phyloP scores from a whole-genome alignment of 441 rosid species.

The Gossypium schwendimanii region DNA sequence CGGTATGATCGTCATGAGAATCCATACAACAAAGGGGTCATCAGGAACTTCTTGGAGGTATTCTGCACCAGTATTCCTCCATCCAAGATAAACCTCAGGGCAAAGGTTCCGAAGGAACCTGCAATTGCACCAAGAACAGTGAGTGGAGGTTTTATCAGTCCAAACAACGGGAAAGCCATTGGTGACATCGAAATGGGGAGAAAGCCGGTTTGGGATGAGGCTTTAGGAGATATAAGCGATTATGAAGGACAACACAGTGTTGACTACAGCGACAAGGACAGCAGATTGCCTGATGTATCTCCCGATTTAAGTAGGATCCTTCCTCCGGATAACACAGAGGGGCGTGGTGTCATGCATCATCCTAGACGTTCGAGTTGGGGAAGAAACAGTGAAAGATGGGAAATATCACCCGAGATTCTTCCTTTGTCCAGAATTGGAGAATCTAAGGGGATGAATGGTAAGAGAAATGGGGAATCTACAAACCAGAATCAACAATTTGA shows the following conservation, averaged over 20 bases:
- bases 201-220: constrained; percentile 67
- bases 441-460: constrained; percentile 30
- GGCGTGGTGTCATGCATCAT: constrained; percentile 49
- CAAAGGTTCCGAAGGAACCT: constrained; percentile 45
- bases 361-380: constrained; percentile 76
- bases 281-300: constrained; percentile 34
- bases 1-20: constrained; percentile 70
- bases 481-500: constrained; percentile 19
- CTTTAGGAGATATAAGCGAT: constrained; percentile 29
- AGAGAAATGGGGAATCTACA: constrained; percentile 22
- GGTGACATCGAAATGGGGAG: constrained; percentile 80
- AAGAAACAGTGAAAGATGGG: constrained; percentile 82
- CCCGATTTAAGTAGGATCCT: constrained; percentile 63
- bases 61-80: constrained; percentile 58
- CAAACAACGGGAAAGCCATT: constrained; percentile 46
- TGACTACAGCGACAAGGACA: constrained; percentile 33
- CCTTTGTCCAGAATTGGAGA: constrained; percentile 43
- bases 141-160: constrained; percentile 37
- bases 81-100: constrained; percentile 72
- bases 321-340: constrained; percentile 60
- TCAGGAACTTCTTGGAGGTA: constrained; percentile 58
- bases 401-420: constrained; percentile 48
- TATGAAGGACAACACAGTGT: constrained; percentile 41
- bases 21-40: constrained; percentile 69
- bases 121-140: constrained; percentile 44